Percentiles rank a stretch among this genome's conserved stretches.
Conservation (phyloP, 2,329 filamentous ascomycete species). For the Blastomyces percursus region DNA sequence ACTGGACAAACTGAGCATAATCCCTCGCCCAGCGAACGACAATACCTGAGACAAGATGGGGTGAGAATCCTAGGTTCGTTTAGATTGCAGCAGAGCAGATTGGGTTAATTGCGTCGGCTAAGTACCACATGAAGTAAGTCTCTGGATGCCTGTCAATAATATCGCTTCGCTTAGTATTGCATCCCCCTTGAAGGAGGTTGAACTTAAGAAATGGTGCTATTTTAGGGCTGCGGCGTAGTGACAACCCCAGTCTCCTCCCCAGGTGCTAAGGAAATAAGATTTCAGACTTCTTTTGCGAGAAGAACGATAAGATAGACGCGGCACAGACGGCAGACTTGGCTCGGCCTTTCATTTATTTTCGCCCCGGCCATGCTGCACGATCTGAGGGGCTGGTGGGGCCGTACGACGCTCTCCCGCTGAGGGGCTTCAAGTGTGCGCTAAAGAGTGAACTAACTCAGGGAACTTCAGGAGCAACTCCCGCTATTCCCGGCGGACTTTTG, state of each 20-base stretch:
- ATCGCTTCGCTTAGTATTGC: neutral
- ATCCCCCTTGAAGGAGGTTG: neutral
- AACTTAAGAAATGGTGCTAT: neutral
- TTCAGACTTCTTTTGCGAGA: neutral
- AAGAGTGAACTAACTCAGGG: neutral
- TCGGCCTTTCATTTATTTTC: neutral
- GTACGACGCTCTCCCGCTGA: neutral
- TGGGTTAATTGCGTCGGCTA: neutral
- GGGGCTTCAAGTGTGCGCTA: neutral
- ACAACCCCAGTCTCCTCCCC: neutral
- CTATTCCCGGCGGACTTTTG: neutral
- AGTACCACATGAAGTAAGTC: neutral
- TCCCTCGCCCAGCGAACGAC: neutral
- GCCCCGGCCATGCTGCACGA: neutral
- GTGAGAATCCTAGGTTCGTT: neutral
- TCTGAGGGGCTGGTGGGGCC: neutral
- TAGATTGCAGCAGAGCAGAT: neutral
- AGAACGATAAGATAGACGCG: neutral
- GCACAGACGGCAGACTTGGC: neutral
- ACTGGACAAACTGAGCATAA: neutral
- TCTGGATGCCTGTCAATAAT: neutral
- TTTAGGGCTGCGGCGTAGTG: neutral
- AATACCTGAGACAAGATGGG: neutral
- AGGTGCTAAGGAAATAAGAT: neutral
- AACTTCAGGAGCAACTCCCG: neutral